Evolutionary conservation across 352 stramenopile genomes (phyloP).

Genomic region (Aphanomyces euteiches): DNA sequence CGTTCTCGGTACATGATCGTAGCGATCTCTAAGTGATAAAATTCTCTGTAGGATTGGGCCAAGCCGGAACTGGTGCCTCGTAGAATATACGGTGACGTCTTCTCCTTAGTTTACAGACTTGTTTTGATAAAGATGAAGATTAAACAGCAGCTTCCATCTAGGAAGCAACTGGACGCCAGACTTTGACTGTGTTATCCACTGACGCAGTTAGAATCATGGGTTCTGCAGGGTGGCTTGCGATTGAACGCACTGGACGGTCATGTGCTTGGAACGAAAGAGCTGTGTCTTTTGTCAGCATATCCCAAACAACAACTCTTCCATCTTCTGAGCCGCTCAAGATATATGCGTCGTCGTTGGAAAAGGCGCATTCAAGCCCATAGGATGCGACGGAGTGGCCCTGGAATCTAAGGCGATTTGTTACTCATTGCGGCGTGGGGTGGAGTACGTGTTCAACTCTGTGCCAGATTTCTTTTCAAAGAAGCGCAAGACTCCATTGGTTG

Average conservation of each 20-base stretch:
- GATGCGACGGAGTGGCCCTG: constrained; percentile 54
- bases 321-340: constrained; percentile 77
- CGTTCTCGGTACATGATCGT: constrained; percentile 47
- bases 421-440: neutral
- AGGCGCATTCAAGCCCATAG: constrained; percentile 68
- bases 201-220: constrained; percentile 63
- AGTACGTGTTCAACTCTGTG: constrained; percentile 65
- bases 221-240: constrained; percentile 59
- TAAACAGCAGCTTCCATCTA: neutral
- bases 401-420: constrained; percentile 40
- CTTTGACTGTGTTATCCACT: constrained; percentile 62
- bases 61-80: constrained; percentile 20
- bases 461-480: constrained; percentile 69
- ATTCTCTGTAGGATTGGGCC: constrained; percentile 11
- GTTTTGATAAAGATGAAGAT: too few relatives aligned
- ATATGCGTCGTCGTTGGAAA: constrained; percentile 60
- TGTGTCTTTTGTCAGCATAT: constrained; percentile 33
- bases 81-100: neutral
- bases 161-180: constrained; percentile 42
- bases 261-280: constrained; percentile 51
- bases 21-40: neutral
- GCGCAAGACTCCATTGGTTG: constrained; percentile 34
- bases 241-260: constrained; percentile 53
- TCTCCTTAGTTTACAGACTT: too few relatives aligned
- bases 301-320: constrained; percentile 60